Percentiles rank a stretch among this genome's conserved stretches.
These are phyloP conservation scores for Gremmenia infestans DNA, from an alignment of 2,329 filamentous ascomycete genomes.

Conservation along the genomic window DNA sequence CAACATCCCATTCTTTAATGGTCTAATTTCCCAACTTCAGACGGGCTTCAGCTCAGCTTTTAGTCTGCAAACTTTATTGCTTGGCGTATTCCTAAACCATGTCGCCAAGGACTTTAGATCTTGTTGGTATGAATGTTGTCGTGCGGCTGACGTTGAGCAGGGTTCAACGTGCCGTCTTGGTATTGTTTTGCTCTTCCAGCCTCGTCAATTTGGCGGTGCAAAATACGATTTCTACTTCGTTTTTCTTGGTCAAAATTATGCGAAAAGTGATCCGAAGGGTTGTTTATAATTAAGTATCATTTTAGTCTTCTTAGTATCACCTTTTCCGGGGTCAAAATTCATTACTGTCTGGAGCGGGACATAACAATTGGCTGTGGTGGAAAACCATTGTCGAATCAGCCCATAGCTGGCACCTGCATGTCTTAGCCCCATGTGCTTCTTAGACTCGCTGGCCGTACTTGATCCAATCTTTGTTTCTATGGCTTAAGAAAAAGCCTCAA, in stretches of 20 bases:
- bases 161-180: background rate
- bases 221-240: background rate
- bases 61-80: background rate
- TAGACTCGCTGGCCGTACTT: background rate
- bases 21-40: background rate
- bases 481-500: background rate
- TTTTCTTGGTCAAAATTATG: background rate
- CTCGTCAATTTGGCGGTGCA: background rate
- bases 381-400: background rate
- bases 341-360: no score
- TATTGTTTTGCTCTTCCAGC: background rate
- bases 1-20: background rate
- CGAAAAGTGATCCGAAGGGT: background rate
- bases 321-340: no score
- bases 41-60: background rate
- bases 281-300: background rate
- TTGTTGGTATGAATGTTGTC: background rate
- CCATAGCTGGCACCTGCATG: background rate
- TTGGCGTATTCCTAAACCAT: background rate
- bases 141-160: background rate
- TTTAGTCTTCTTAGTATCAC: background rate
- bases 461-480: background rate
- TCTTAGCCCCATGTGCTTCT: background rate
- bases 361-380: no score
- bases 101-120: background rate